phyloP scores from a whole-genome alignment of 176 grass and related monocot species.

The Triticum monococcum region DNA sequence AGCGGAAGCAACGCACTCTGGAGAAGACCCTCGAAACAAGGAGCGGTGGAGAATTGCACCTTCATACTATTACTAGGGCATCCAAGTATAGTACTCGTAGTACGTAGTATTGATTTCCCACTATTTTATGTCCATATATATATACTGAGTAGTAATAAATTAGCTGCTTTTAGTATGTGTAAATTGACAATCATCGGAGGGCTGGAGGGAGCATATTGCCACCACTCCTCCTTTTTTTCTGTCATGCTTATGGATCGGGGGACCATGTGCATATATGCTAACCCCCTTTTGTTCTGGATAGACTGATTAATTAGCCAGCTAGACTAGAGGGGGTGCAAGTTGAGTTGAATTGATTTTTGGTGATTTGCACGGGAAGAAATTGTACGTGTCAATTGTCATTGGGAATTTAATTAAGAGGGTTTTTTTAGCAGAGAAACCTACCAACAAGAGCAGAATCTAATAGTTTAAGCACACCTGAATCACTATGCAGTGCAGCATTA shows the following conservation, averaged over 20 bases:
- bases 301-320: not conserved
- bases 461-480: constrained; percentile 19
- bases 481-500: constrained; percentile 11
- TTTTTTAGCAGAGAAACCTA: constrained; percentile 1
- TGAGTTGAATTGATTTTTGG: constrained; percentile 7
- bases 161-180: no score
- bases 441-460: constrained; percentile 15
- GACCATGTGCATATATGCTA: constrained; percentile 23
- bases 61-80: not conserved
- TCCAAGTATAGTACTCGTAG: no score
- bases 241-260: constrained; percentile 28
- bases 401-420: constrained; percentile 12
- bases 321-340: not conserved
- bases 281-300: not conserved
- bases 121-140: no score
- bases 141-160: no score
- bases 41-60: constrained; percentile 17
- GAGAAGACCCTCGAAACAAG: constrained; percentile 23
- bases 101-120: no score
- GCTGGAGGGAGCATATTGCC: not conserved
- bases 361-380: not conserved
- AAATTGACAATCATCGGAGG: no score
- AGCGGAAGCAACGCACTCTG: constrained; percentile 1
- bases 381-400: constrained; percentile 1
- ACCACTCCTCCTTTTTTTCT: not conserved